Evolutionary conservation across 805 yeast species (phyloP).

Genomic region (Cyberlindnera bimundalis): DNA sequence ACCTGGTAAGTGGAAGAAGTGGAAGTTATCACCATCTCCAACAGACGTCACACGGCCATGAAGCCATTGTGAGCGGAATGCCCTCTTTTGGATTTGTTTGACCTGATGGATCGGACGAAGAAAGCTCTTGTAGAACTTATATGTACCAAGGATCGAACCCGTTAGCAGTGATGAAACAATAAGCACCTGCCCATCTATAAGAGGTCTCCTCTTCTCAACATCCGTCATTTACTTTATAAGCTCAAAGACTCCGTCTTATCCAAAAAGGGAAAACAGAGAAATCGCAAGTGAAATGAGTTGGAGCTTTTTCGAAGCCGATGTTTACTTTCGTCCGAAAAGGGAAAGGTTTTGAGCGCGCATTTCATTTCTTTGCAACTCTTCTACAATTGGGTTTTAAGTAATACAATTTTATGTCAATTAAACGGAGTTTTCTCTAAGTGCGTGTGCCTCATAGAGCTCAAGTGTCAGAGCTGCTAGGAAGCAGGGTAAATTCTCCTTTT

Average conservation of each 20-base stretch:
- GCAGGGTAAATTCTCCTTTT: constrained; percentile 69
- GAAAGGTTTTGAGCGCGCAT: constrained; percentile 8
- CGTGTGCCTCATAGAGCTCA: constrained; percentile 43
- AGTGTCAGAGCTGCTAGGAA: constrained; percentile 72
- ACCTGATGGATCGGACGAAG: constrained; percentile 51
- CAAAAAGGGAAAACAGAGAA: too few species aligned
- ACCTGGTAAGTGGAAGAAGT: constrained; percentile 91
- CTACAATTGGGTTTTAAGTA: too few species aligned
- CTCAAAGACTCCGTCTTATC: too few species aligned
- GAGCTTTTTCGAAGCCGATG: constrained; percentile 1
- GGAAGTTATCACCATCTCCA: constrained; percentile 95
- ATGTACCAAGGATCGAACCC: constrained; percentile 40
- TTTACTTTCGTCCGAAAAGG: constrained; percentile 5
- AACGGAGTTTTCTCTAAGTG: too few species aligned
- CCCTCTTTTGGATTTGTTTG: constrained; percentile 44
- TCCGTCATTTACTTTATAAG: too few species aligned
- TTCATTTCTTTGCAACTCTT: not conserved
- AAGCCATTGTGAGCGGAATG: constrained; percentile 43
- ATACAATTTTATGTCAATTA: too few species aligned
- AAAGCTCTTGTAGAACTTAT: constrained; percentile 43
- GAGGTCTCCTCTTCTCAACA: constrained; percentile 6
- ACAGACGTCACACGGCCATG: constrained; percentile 83
- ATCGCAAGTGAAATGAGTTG: not conserved
- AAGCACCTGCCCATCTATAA: constrained; percentile 23
- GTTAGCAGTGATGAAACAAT: constrained; percentile 33